Evolutionary conservation across 495 filamentous ascomycete genomes (phyloP), one percentile per base, ranked within the genome.

Genomic region (Ascobolus immersus): DNA sequence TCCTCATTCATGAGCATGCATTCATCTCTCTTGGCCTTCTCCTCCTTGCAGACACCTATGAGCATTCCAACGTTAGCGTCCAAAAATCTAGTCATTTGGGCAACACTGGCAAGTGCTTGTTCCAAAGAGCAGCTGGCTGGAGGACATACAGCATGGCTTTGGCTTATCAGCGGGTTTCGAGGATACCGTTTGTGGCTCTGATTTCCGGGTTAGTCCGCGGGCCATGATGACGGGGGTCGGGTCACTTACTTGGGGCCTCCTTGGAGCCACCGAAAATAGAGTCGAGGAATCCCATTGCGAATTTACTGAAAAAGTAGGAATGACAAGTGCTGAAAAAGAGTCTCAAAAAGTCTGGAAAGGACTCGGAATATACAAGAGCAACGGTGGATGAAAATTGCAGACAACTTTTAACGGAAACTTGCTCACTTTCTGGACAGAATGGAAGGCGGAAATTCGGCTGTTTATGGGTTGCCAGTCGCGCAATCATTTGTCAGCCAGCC

Each of bases 1-100:
- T 67, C 59, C 40, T 67, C 78, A 36, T 74, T 81, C 56, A 94
- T 92, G 12, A 96, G 74, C 84, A 96, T 93, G 62, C 86, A 96
- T 57, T 96, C 86, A 54, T 96, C 86, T 39, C 86, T 78, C 39
- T 60, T 56, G 37, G 76, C 62, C 53, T 96, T 96, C 54, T 96
- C 86, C 28, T 78, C 65, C 48, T 84, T 92, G 67, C 86, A 96
- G 14, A 96, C 86, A 53, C 84, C 40, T 43, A 17, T 38, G 17
- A 9, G 6, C 3, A 24, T 23, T 10, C 4, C 7, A 25, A 7
- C n/a, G n/a, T 25, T 25, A 38, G 9, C 9, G 28, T 32, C 19
- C 4, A 14, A 10, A 10, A 15, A 18, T 32, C 9, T 6, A 15
- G 11, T 13, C 7, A n/a, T 15, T 7, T 15, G 8, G 29, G 32